Evolutionary conservation across 306 rosid species (phyloP), one percentile per base, ranked within the genome.

Genomic region (Ziziphus jujuba): DNA sequence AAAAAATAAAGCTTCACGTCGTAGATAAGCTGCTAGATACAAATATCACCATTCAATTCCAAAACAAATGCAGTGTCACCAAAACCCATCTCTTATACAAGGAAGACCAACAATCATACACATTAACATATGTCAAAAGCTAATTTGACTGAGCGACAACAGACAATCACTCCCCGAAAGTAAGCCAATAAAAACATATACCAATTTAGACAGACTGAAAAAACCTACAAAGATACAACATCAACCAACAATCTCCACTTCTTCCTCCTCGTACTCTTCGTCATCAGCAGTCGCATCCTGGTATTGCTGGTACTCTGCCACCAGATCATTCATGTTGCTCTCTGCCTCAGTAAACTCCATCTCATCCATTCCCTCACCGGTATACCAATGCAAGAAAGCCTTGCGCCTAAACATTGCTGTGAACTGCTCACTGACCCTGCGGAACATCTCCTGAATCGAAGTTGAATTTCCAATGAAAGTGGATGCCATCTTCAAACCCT

Each of bases 291-390:
- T 85, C 35, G 96, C 95, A 65, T 90, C 96, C 74, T 90, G 96
- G 75, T 90, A 90, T 75, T 90, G 96, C 80, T 90, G 96, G 73
- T 90, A 90, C 85, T 90, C 96, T 0, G 96, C 95, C 24, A 90
- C 96, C 56, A 90, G 76, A 78, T 90, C 96, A 11, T 90, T 90
- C 95, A 90, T 90, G 84, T 90, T 90, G 22, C 87, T 82, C 91
- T 87, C 96, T 4, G 96, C 96, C 84, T 89, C 93, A 0, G 96
- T 89, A 73, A 89, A 89, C 87, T 89, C 96, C 96, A 89, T 89
- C 74, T 89, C 93, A 56, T 89, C 96, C 96, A 89, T 89, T 81
- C 93, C 96, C 84, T 89, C 96, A 1, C 93, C 96, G 0, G 93
- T 89, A 86, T 89, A 89, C 96, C 96, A 89, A 45, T 89, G 87